Conservation (phyloP, 257 asterid species). For the Solanum okadae region DNA sequence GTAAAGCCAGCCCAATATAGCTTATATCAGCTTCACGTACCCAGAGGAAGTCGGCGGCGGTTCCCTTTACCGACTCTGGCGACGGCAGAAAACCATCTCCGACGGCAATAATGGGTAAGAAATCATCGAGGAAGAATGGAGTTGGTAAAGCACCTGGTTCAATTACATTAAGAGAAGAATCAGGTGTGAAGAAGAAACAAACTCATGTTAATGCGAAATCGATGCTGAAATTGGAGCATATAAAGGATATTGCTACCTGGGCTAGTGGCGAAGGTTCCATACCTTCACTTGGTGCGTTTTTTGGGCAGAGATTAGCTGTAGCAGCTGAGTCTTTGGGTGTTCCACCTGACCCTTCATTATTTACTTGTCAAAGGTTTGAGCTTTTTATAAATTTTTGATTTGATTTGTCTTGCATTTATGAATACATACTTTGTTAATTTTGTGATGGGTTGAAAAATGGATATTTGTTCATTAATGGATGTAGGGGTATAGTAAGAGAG, state of each 20-base stretch:
- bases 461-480: too few species aligned
- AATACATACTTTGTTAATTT: too few species aligned
- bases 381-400: too few species aligned
- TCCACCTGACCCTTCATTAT: constrained; percentile 40
- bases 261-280: constrained; percentile 31
- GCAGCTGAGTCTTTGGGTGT: constrained; percentile 42
- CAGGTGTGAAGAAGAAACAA: constrained; percentile 42
- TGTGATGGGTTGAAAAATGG: too few species aligned
- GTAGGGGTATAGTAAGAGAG: too few species aligned
- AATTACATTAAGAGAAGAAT: constrained; percentile 37
- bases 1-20: background rate
- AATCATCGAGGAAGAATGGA: constrained; percentile 3
- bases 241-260: constrained; percentile 53
- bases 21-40: background rate
- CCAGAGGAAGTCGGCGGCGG: background rate
- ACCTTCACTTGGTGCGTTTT: constrained; percentile 54
- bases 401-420: too few species aligned
- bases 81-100: background rate
- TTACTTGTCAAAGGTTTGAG: constrained; percentile 63
- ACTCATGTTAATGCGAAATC: constrained; percentile 34
- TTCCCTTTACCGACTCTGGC: background rate
- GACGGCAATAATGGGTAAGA: constrained; percentile 1
- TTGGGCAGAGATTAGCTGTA: constrained; percentile 60
- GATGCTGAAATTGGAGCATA: constrained; percentile 63
- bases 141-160: constrained; percentile 14